phyloP scores from a whole-genome alignment of 495 filamentous ascomycete genomes.

The Tuber brumale region DNA sequence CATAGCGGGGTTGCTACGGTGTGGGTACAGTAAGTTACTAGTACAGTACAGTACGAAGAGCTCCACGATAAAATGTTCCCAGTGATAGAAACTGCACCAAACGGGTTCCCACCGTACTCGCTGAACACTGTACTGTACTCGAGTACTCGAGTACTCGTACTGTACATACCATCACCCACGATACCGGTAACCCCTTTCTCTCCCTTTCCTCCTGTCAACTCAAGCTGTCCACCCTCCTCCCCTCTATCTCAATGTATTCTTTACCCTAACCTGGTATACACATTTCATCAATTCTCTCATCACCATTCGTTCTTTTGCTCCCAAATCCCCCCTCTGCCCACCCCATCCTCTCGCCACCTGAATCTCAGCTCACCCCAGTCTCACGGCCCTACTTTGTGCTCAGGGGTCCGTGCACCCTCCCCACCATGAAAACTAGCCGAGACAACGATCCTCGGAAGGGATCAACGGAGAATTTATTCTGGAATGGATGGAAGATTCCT shows the following conservation, averaged over 20 bases:
- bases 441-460: slow-evolving; percentile 1
- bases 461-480: neutral
- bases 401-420: neutral
- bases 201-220: neutral
- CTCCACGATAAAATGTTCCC: neutral
- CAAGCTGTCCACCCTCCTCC: neutral
- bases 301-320: neutral
- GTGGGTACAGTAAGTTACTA: too few species aligned
- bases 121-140: neutral
- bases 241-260: neutral
- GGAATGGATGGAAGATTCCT: slow-evolving; percentile 3
- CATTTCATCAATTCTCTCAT: neutral
- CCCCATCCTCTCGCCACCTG: neutral
- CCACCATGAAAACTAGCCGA: neutral
- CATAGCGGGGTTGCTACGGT: neutral
- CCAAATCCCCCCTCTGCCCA: neutral
- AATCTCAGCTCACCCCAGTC: neutral
- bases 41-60: too few species aligned
- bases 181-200: neutral
- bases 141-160: too few species aligned
- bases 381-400: neutral
- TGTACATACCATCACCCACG: neutral
- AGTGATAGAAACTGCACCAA: neutral
- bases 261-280: neutral
- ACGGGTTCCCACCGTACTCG: neutral